Conservation (phyloP, 345 rosid species). For the Acer negundo region DNA sequence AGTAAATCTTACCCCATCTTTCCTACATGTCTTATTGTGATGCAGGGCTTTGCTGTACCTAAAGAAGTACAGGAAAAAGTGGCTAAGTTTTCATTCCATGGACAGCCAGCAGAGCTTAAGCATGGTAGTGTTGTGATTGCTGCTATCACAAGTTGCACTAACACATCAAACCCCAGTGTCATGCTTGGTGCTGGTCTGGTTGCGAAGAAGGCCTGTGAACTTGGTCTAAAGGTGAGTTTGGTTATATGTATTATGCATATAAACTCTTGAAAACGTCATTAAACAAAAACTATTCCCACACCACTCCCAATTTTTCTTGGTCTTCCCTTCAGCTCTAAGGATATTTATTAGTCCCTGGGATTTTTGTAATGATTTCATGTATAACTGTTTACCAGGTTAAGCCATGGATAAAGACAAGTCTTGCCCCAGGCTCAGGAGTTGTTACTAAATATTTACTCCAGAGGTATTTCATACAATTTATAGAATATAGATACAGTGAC, state of each 20-base stretch:
- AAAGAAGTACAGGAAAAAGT: slow-evolving; percentile 80
- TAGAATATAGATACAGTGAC: background rate
- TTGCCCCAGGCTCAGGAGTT: slow-evolving; percentile 99
- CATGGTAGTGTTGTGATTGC: slow-evolving; percentile 99
- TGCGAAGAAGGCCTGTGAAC: slow-evolving; percentile 94
- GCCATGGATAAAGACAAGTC: slow-evolving; percentile 99
- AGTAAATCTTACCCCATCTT: background rate
- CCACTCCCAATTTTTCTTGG: background rate
- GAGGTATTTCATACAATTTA: slow-evolving; percentile 47
- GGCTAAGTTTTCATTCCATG: slow-evolving; percentile 79
- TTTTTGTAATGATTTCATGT: slow-evolving; percentile 15
- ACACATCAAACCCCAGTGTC: slow-evolving; percentile 98
- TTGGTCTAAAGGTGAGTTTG: slow-evolving; percentile 73
- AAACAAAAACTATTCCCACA: background rate
- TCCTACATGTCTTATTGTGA: slow-evolving; percentile 18
- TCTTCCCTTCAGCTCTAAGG: slow-evolving; percentile 1
- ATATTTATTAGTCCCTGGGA: background rate
- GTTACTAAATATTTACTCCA: slow-evolving; percentile 83
- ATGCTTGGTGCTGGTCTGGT: slow-evolving; percentile 99
- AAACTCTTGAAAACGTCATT: background rate
- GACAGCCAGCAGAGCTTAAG: slow-evolving; percentile 86
- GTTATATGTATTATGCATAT: slow-evolving; percentile 1
- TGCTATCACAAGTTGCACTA: slow-evolving; percentile 98
- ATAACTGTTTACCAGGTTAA: slow-evolving; percentile 62
- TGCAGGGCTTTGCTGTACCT: slow-evolving; percentile 91